Conservation (phyloP, 2,329 filamentous ascomycete species). For the Emergomyces orientalis region DNA sequence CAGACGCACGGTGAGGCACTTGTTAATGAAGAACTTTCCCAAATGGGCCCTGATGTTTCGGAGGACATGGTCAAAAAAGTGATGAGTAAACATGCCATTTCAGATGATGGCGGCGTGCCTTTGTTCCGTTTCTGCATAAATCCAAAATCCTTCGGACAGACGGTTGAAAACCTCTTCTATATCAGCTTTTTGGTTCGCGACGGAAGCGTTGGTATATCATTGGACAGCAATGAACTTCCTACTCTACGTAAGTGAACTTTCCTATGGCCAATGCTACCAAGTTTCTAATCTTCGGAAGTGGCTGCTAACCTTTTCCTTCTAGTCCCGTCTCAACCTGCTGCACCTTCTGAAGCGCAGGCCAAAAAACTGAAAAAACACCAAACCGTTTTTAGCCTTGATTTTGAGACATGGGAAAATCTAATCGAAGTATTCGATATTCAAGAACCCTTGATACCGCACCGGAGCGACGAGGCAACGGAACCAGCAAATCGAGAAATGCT, state of each 20-base stretch:
- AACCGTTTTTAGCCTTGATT: constrained; percentile 80
- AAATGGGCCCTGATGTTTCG: constrained; percentile 22
- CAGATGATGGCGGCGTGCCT: constrained; percentile 60
- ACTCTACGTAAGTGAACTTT: constrained; percentile 58
- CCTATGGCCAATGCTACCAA: constrained; percentile 4
- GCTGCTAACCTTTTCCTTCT: constrained; percentile 18
- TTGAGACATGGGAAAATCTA: constrained; percentile 69
- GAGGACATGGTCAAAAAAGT: constrained; percentile 15
- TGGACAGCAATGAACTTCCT: constrained; percentile 66
- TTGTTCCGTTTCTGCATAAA: constrained; percentile 85
- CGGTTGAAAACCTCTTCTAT: constrained; percentile 94
- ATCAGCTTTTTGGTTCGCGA: constrained; percentile 89
- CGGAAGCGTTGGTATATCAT: constrained; percentile 63
- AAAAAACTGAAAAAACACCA: constrained; percentile 63
- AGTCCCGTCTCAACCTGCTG: constrained; percentile 35
- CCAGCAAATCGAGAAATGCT: constrained; percentile 44
- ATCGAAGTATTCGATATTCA: constrained; percentile 66
- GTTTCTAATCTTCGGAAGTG: neutral
- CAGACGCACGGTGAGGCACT: constrained; percentile 39
- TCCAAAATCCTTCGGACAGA: constrained; percentile 82
- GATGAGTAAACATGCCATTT: constrained; percentile 52
- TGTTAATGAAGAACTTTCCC: constrained; percentile 37
- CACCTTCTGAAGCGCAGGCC: constrained; percentile 37
- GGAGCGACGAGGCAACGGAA: constrained; percentile 50
- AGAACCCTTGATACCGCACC: constrained; percentile 75